These are phyloP conservation scores for Globisporangium abappressorium DNA, from an alignment of 352 stramenopile genomes.

Conservation along the genomic window DNA sequence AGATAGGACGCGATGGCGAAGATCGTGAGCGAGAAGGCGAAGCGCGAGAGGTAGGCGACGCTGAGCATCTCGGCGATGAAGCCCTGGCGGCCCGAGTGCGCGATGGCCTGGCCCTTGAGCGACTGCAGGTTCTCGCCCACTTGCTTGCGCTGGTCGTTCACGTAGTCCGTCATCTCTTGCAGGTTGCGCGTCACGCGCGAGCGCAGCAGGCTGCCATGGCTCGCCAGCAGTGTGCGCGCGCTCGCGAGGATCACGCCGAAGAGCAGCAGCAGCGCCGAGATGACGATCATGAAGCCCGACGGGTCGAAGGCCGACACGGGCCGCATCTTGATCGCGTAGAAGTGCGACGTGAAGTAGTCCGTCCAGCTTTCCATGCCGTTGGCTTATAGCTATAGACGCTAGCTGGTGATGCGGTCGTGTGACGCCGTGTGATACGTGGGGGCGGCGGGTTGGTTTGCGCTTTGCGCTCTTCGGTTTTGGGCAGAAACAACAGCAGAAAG, in stretches of 20 bases:
- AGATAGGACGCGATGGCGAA: constrained; percentile 79
- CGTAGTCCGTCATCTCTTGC: constrained; percentile 76
- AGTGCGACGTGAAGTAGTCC: constrained; percentile 79
- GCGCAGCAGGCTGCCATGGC: constrained; percentile 41
- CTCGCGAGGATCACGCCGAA: constrained; percentile 62
- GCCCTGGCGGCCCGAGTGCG: constrained; percentile 58
- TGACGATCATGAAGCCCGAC: constrained; percentile 83
- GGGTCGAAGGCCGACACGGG: constrained; percentile 85
- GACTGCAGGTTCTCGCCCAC: constrained; percentile 75
- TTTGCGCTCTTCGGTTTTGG: not conserved
- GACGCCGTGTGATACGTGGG: not conserved
- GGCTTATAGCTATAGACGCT: no score
- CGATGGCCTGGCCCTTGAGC: constrained; percentile 37
- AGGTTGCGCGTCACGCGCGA: constrained; percentile 68
- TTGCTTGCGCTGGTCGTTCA: constrained; percentile 33
- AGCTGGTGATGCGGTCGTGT: not conserved
- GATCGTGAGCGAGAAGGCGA: constrained; percentile 75
- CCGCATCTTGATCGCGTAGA: constrained; percentile 82
- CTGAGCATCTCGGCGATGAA: constrained; percentile 89
- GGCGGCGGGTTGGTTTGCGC: not conserved
- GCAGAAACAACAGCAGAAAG: not conserved
- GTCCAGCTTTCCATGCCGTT: constrained; percentile 62
- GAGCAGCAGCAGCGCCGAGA: constrained; percentile 65
- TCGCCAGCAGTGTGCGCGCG: constrained; percentile 33
- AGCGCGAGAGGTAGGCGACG: constrained; percentile 80